phyloP scores from a whole-genome alignment of 345 rosid species.

The Camelina hispida region DNA sequence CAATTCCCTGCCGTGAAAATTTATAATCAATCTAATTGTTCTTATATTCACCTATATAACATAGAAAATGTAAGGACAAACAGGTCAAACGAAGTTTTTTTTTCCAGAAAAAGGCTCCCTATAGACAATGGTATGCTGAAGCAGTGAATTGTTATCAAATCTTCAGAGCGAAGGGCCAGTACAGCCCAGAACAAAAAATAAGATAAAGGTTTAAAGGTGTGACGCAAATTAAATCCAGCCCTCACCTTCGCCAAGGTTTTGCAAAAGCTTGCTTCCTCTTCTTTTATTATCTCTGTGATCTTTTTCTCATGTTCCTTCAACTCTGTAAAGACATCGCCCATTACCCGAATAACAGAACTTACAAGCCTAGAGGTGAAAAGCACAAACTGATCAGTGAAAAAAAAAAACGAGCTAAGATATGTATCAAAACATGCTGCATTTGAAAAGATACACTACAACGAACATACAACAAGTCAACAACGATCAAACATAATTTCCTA shows the following conservation, averaged over 20 bases:
- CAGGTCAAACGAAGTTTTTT: conserved; percentile 16
- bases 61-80: neutral
- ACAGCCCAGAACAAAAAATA: neutral
- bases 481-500: conserved; percentile 42
- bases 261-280: conserved; percentile 94
- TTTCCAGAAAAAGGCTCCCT: conserved; percentile 7
- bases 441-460: neutral
- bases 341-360: conserved; percentile 65
- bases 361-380: conserved; percentile 65
- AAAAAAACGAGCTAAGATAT: neutral
- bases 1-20: conserved; percentile 70
- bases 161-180: neutral
- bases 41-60: conserved; percentile 21
- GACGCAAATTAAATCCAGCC: conserved; percentile 3
- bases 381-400: conserved; percentile 23
- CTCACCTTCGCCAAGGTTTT: conserved; percentile 85
- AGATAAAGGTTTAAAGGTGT: conserved; percentile 1
- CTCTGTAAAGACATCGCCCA: conserved; percentile 90
- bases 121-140: conserved; percentile 10
- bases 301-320: conserved; percentile 75
- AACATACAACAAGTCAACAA: neutral
- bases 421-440: conserved; percentile 8
- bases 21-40: conserved; percentile 27
- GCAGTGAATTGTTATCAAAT: neutral
- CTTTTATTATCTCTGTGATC: conserved; percentile 72